Evolutionary conservation across 441 rosid genomes (phyloP).

Genomic region (Arabidopsis hybrid): DNA sequence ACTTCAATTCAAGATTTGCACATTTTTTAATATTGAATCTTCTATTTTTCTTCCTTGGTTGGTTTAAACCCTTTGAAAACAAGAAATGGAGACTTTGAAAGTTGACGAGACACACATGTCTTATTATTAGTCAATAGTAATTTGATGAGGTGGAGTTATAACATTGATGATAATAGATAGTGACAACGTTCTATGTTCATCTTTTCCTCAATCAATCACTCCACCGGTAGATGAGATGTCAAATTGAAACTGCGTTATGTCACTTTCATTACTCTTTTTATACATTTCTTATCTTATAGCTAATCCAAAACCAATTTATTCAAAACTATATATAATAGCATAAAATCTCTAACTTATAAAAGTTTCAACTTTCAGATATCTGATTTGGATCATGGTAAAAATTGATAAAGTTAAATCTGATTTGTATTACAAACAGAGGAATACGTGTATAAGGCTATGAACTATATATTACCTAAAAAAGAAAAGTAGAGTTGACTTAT

Average conservation of each 20-base stretch:
- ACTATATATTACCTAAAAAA: slow-evolving; percentile 22
- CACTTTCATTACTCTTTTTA: slow-evolving; percentile 19
- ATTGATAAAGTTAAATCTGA: slow-evolving; percentile 12
- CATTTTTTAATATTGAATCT: background rate
- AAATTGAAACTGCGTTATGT: slow-evolving; percentile 35
- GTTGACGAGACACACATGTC: background rate
- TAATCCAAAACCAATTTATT: slow-evolving; percentile 4
- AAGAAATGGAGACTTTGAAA: slow-evolving; percentile 26
- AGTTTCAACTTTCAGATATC: slow-evolving; percentile 1
- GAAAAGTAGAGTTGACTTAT: slow-evolving; percentile 20
- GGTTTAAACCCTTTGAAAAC: slow-evolving; percentile 17
- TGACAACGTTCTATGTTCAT: slow-evolving; percentile 27
- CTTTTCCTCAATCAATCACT: slow-evolving; percentile 36
- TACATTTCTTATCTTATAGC: slow-evolving; percentile 4
- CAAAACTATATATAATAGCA: slow-evolving; percentile 1
- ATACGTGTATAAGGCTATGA: slow-evolving; percentile 16
- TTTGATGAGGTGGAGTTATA: slow-evolving; percentile 36
- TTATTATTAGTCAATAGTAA: slow-evolving; percentile 14
- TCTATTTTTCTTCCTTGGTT: slow-evolving; percentile 17
- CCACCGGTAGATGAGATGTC: slow-evolving; percentile 42
- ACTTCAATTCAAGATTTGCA: slow-evolving; percentile 31
- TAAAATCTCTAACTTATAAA: background rate
- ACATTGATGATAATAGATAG: slow-evolving; percentile 33
- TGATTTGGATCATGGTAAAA: background rate
- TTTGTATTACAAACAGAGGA: slow-evolving; percentile 18